Percentiles rank a stretch among this genome's conserved stretches.
These are phyloP conservation scores for Cryptosporidium ubiquitum DNA, from an alignment of 169 alveolate genomes.

Conservation along the genomic window DNA sequence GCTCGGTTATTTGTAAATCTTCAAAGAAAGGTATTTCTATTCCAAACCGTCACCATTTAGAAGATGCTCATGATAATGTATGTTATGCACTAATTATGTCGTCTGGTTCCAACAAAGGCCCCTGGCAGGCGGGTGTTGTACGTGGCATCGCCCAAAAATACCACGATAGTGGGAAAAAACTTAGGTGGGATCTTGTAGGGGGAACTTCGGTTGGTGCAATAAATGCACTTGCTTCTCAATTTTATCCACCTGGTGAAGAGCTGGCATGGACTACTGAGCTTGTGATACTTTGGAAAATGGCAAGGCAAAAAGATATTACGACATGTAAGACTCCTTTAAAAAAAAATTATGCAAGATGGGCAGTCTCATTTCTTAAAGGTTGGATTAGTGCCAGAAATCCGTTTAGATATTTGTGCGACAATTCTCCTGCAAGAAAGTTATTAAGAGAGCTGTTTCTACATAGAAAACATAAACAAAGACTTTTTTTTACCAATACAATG, in stretches of 20 bases:
- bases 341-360: slow-evolving; percentile 65
- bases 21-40: slow-evolving; percentile 34
- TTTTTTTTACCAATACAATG: slow-evolving; percentile 67
- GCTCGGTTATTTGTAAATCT: neutral
- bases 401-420: slow-evolving; percentile 54
- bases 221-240: slow-evolving; percentile 67
- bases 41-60: slow-evolving; percentile 67
- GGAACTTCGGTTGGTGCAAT: slow-evolving; percentile 72
- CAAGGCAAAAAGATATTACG: slow-evolving; percentile 65
- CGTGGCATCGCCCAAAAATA: slow-evolving; percentile 72
- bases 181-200: slow-evolving; percentile 73
- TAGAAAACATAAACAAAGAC: slow-evolving; percentile 66
- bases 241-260: slow-evolving; percentile 70
- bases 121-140: slow-evolving; percentile 74
- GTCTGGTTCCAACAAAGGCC: slow-evolving; percentile 71
- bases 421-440: slow-evolving; percentile 66
- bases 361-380: slow-evolving; percentile 40
- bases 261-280: slow-evolving; percentile 69
- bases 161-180: slow-evolving; percentile 44
- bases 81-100: slow-evolving; percentile 68
- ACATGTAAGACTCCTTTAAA: slow-evolving; percentile 71
- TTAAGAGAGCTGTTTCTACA: slow-evolving; percentile 64
- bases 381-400: slow-evolving; percentile 63
- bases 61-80: slow-evolving; percentile 57
- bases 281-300: slow-evolving; percentile 68